phyloP scores from a whole-genome alignment of 306 rosid genomes.

The Castanea sativa region DNA sequence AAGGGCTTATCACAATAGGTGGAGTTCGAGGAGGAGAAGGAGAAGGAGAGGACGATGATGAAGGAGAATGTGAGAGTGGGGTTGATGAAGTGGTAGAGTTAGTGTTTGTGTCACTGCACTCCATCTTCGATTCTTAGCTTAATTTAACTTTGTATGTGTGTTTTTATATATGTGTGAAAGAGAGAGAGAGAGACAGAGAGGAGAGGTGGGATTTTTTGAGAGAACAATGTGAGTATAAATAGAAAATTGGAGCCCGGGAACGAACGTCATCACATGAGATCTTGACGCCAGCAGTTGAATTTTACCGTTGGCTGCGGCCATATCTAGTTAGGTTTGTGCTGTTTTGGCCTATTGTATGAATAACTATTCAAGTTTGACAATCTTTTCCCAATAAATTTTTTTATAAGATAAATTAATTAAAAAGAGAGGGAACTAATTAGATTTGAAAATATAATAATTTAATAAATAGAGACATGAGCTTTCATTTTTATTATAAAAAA shows the following conservation, averaged over 20 bases:
- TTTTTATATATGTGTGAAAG: neutral
- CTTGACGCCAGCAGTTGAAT: slow-evolving; percentile 33
- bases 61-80: slow-evolving; percentile 31
- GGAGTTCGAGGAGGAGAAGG: slow-evolving; percentile 13
- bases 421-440: neutral
- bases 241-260: neutral
- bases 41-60: slow-evolving; percentile 41
- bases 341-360: slow-evolving; percentile 39
- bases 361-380: slow-evolving; percentile 36
- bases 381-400: neutral
- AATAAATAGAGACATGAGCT: neutral
- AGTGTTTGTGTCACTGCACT: slow-evolving; percentile 37
- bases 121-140: slow-evolving; percentile 27
- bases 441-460: neutral
- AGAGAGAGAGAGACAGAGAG: neutral
- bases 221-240: slow-evolving; percentile 32
- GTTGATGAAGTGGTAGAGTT: slow-evolving; percentile 21
- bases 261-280: slow-evolving; percentile 17
- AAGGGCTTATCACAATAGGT: slow-evolving; percentile 62
- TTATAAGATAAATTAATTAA: neutral
- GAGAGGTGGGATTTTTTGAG: slow-evolving; percentile 38
- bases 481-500: too few species aligned
- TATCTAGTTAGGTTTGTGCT: slow-evolving; percentile 13
- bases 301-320: slow-evolving; percentile 36
- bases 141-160: slow-evolving; percentile 18